A percentile compares a stretch with the other conserved stretches of the same genome.
Evolutionary conservation across 208 protist species (phyloP).

Genomic region (Acanthamoeba lenticulata): DNA sequence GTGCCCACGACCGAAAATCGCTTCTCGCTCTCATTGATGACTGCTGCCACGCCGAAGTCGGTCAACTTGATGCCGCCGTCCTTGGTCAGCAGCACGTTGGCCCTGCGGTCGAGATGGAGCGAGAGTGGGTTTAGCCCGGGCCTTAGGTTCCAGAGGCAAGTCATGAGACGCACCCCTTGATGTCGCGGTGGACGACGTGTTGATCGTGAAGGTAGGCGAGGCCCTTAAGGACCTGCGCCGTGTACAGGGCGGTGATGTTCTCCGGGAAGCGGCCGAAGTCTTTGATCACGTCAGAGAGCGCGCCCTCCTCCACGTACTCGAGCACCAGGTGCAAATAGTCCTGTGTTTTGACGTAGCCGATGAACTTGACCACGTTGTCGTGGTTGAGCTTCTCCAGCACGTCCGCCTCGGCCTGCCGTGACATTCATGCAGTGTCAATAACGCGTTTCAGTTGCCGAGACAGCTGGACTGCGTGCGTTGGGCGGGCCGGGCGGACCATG

Average conservation of each 20-base stretch:
- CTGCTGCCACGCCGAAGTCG: constrained; percentile 98
- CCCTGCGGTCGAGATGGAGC: constrained; percentile 70
- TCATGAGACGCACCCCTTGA: constrained; percentile 83
- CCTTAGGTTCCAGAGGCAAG: no score
- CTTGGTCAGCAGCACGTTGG: constrained; percentile 92
- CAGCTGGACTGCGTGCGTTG: no score
- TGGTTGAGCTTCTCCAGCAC: constrained; percentile 88
- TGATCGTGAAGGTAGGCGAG: constrained; percentile 91
- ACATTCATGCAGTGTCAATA: background rate
- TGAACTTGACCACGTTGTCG: constrained; percentile 89
- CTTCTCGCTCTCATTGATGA: constrained; percentile 82
- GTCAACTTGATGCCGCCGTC: constrained; percentile 93
- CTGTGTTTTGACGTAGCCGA: constrained; percentile 83
- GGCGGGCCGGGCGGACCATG: constrained; percentile 68
- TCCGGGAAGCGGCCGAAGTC: constrained; percentile 86
- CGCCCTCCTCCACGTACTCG: constrained; percentile 92
- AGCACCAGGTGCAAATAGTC: constrained; percentile 90
- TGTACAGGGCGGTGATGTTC: constrained; percentile 87
- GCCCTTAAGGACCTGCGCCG: constrained; percentile 89
- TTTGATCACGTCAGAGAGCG: constrained; percentile 89
- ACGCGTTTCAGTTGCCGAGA: background rate
- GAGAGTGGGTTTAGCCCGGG: background rate
- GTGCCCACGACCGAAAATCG: constrained; percentile 86
- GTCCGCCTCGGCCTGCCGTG: constrained; percentile 82
- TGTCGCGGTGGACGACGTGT: constrained; percentile 91